These are phyloP conservation scores for Corynascus novoguineensis DNA, from an alignment of 495 filamentous ascomycete genomes.

Conservation along the genomic window DNA sequence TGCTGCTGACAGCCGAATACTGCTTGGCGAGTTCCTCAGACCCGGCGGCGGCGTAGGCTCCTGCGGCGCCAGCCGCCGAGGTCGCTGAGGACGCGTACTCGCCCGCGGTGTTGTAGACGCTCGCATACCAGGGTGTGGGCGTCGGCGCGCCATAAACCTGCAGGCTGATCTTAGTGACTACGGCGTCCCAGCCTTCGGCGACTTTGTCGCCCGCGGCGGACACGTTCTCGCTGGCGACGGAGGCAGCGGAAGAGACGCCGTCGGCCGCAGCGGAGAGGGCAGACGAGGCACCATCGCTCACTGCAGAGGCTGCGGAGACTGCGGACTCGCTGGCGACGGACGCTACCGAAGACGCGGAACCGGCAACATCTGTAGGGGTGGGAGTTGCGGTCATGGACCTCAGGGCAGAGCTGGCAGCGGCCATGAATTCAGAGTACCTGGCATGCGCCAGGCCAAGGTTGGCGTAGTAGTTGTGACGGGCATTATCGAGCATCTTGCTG, in stretches of 20 bases:
- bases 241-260: constrained; percentile 27
- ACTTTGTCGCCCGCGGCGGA: constrained; percentile 36
- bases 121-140: constrained; percentile 53
- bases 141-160: constrained; percentile 70
- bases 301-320: constrained; percentile 26
- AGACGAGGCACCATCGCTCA: constrained; percentile 23
- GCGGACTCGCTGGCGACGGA: constrained; percentile 21
- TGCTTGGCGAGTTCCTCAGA: constrained; percentile 50
- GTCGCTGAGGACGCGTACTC: constrained; percentile 28
- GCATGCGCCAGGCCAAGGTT: constrained; percentile 71
- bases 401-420: constrained; percentile 58
- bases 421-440: constrained; percentile 66
- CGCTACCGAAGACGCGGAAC: constrained; percentile 30
- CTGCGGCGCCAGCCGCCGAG: constrained; percentile 48
- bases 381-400: constrained; percentile 47
- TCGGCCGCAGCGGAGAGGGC: constrained; percentile 24
- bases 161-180: constrained; percentile 61
- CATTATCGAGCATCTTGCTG: constrained; percentile 53
- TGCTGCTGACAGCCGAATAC: constrained; percentile 61
- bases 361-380: constrained; percentile 41
- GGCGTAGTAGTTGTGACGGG: constrained; percentile 69
- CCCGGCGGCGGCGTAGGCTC: constrained; percentile 50
- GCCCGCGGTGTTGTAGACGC: constrained; percentile 30
- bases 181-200: constrained; percentile 56
- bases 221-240: constrained; percentile 30